Evolutionary conservation across 768 basidiomycete genomes (phyloP), one percentile per base, ranked within the genome.

Genomic region (Tricholoma matsutake): DNA sequence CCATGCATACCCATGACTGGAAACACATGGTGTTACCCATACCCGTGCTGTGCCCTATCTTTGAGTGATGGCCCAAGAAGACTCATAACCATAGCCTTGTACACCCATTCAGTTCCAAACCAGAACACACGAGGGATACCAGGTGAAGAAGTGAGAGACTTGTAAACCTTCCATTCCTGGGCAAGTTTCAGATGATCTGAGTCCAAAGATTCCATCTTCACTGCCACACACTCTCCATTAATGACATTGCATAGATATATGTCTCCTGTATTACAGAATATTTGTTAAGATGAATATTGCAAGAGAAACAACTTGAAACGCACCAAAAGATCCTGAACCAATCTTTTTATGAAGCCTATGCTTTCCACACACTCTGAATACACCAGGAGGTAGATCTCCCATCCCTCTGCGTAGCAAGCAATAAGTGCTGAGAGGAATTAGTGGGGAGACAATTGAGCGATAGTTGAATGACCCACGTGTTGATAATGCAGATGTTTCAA

Each of bases 221-320:
- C 91, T 67, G 88, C 89, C 55, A 91, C 89, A 67, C 89, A 89
- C 71, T 91, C 89, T 34, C 89, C 89, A 9, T 89, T 89, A 68
- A 91, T 89, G 77, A 91, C 89, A 81, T 91, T 18, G n/a, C 39
- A 16, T 41, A 41, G 16, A 41, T 18, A 41, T 41, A 35, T 35
- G 10, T 35, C 35, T 3, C 35, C 35, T 35, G 8, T 35, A 35
- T 35, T 35, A 35, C 35, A 35, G 35, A 35, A 35, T 35, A 35
- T 35, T 11, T 11, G 35, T 35, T 35, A 35, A 35, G 35, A 35
- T 11, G 35, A 35, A 35, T 11, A 35, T 9, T 35, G 2, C 8
- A 35, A 35, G 34, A 56, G 35, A 22, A 18, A 37, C 2, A 8
- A 6, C 34, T n/a, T 39, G 35, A 28, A 41, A 52, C 47, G 11